Conservation (phyloP, 192 early-diverging fungal species). For the Coemansia sp. region DNA sequence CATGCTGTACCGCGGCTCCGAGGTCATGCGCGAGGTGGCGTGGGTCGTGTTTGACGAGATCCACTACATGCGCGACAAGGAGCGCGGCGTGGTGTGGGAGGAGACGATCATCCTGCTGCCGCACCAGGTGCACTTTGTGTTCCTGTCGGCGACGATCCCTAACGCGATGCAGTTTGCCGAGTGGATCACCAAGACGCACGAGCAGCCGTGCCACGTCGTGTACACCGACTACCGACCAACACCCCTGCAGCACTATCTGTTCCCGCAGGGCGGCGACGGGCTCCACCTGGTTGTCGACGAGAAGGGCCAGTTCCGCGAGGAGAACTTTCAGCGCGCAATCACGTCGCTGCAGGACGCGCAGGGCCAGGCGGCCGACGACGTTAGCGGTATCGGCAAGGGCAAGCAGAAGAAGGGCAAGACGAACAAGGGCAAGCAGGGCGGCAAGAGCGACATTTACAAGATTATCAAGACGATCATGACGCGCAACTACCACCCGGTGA, state of each 20-base stretch:
- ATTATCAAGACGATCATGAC: constrained; percentile 94
- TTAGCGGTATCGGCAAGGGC: constrained; percentile 41
- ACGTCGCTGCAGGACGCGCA: constrained; percentile 62
- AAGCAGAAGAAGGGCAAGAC: constrained; percentile 53
- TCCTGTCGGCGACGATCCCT: constrained; percentile 97
- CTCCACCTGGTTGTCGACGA: constrained; percentile 97
- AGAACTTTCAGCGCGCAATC: constrained; percentile 93
- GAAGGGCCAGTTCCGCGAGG: constrained; percentile 89
- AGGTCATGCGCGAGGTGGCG: constrained; percentile 93
- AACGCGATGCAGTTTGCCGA: constrained; percentile 99
- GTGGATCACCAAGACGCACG: constrained; percentile 95
- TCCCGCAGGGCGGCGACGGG: constrained; percentile 86
- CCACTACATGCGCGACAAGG: constrained; percentile 98
- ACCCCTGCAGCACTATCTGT: constrained; percentile 95
- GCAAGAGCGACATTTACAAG: constrained; percentile 82
- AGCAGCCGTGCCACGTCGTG: constrained; percentile 97
- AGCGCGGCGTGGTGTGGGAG: constrained; percentile 98
- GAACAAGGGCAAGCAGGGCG: constrained; percentile 58
- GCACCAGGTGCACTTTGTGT: constrained; percentile 87
- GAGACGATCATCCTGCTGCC: constrained; percentile 96
- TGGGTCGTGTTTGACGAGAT: constrained; percentile 99
- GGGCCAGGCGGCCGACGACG: constrained; percentile 57
- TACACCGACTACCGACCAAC: constrained; percentile 97
- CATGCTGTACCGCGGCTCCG: constrained; percentile 96
- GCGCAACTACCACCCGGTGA: constrained; percentile 97